phyloP scores from a whole-genome alignment of 768 basidiomycete genomes.

The Boletus coccyginus region DNA sequence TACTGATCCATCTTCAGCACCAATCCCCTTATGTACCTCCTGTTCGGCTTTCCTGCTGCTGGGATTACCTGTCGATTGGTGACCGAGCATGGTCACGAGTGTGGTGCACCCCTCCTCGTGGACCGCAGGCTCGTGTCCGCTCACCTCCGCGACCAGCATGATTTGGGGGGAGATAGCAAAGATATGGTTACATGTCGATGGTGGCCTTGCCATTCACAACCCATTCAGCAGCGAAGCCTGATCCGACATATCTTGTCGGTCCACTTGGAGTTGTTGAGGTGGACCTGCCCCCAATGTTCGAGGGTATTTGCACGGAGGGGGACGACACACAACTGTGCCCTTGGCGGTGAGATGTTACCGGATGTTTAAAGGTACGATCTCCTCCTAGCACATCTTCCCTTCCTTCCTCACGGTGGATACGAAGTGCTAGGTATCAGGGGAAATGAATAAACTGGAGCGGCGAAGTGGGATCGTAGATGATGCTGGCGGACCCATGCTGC shows the following conservation, averaged over 20 bases:
- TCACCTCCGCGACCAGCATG: conserved; percentile 2
- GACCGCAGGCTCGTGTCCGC: background rate
- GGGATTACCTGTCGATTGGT: background rate
- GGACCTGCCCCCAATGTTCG: conserved; percentile 4
- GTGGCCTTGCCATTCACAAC: background rate
- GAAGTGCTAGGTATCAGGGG: background rate
- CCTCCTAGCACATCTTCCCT: background rate
- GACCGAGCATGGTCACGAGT: background rate
- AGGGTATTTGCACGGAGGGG: background rate
- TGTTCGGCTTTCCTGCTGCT: background rate
- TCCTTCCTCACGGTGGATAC: background rate
- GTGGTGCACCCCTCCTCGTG: background rate
- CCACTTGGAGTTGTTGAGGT: background rate
- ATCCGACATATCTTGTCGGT: conserved; percentile 1
- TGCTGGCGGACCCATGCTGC: too few relatives aligned
- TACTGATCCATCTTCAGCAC: background rate
- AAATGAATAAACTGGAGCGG: too few relatives aligned
- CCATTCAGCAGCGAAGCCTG: background rate
- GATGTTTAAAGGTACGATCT: background rate
- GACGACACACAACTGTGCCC: background rate
- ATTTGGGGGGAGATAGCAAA: background rate
- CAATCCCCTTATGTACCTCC: background rate
- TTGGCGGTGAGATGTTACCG: background rate
- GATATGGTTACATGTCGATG: background rate
- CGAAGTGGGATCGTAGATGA: too few relatives aligned